A percentile compares a stretch with the other conserved stretches of the same genome.
Evolutionary conservation across 1,139 yeast species (phyloP).

Genomic region (Hyphopichia wangnamkhiaoensis): DNA sequence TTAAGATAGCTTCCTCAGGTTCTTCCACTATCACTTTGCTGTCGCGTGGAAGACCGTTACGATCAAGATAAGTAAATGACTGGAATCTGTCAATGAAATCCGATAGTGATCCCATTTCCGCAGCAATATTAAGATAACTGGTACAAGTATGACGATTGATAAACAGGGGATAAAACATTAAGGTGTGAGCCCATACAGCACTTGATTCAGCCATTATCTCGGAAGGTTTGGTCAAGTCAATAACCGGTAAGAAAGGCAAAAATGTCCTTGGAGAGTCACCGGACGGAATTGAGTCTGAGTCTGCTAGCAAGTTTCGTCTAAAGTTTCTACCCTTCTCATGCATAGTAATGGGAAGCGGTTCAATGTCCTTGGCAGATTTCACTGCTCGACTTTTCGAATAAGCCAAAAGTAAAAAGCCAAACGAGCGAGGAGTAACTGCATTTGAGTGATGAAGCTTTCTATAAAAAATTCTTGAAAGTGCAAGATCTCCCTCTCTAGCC

Average conservation of each 20-base stretch:
- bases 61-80: conserved; percentile 45
- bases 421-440: conserved; percentile 41
- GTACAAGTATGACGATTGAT: conserved; percentile 46
- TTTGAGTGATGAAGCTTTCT: conserved; percentile 49
- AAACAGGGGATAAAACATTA: conserved; percentile 40
- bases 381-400: conserved; percentile 45
- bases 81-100: conserved; percentile 57
- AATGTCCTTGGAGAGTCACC: conserved; percentile 18
- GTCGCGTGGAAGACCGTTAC: conserved; percentile 19
- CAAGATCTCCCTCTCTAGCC: conserved; percentile 76
- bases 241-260: conserved; percentile 71
- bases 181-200: conserved; percentile 69
- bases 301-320: conserved; percentile 45
- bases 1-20: conserved; percentile 7
- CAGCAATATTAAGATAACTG: conserved; percentile 56
- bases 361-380: conserved; percentile 9
- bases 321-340: conserved; percentile 49
- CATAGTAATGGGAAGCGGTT: conserved; percentile 40
- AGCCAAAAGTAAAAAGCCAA: conserved; percentile 57
- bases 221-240: conserved; percentile 34
- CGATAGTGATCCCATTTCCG: conserved; percentile 43
- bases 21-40: conserved; percentile 10
- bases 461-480: conserved; percentile 72
- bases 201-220: conserved; percentile 72
- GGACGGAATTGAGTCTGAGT: conserved; percentile 13